Conservation (phyloP, 306 rosid species). For the Cicer chorassanicum region DNA sequence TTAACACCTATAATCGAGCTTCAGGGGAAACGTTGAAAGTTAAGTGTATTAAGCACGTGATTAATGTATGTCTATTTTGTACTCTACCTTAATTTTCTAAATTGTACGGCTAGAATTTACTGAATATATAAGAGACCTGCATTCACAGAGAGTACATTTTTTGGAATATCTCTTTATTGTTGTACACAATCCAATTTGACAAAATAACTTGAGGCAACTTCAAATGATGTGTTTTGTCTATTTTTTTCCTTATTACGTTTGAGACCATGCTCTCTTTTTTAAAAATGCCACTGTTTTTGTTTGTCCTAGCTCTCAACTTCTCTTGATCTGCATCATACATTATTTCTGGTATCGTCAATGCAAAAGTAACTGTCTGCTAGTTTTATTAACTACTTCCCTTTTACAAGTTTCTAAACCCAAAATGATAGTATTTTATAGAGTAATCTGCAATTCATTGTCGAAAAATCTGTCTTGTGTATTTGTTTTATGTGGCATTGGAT, state of each 20-base stretch:
- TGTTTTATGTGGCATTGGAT: slow-evolving; percentile 19
- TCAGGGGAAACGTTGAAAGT: background rate
- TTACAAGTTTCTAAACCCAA: background rate
- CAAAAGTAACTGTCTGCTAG: slow-evolving; percentile 18
- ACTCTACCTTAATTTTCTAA: background rate
- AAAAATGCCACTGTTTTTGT: background rate
- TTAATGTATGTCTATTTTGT: background rate
- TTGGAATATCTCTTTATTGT: too few species aligned
- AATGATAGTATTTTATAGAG: slow-evolving; percentile 3
- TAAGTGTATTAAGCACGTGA: background rate
- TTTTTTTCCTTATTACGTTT: background rate
- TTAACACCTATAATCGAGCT: background rate
- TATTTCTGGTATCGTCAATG: slow-evolving; percentile 1
- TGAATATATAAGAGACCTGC: background rate
- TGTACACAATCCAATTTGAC: background rate
- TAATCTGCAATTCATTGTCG: slow-evolving; percentile 1
- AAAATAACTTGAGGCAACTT: background rate
- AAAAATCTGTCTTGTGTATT: slow-evolving; percentile 1
- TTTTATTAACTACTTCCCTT: slow-evolving; percentile 3
- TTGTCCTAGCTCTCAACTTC: background rate
- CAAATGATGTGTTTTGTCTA: slow-evolving; percentile 3
- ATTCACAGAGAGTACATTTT: background rate
- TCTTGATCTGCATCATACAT: background rate
- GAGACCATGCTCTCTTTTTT: background rate
- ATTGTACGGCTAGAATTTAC: background rate